A percentile compares a stretch with the other conserved stretches of the same genome.
phyloP scores from a whole-genome alignment of 1,284 basidiomycete genomes.

The Vanrija sp. region DNA sequence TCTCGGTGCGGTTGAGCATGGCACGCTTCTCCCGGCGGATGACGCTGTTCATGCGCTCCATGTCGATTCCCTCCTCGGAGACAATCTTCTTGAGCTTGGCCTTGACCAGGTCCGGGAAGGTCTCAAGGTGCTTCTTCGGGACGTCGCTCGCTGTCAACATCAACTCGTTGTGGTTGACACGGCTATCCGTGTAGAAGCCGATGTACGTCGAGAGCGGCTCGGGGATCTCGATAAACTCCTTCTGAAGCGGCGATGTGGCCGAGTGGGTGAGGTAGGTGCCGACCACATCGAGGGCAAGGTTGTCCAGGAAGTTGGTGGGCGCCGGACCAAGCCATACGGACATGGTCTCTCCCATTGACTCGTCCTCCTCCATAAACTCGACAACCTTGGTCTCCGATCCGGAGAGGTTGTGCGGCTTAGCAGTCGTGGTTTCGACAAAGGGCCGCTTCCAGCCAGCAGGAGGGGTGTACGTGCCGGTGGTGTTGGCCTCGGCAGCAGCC shows the following conservation, averaged over 20 bases:
- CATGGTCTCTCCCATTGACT: constrained; percentile 83
- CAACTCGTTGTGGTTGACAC: constrained; percentile 71
- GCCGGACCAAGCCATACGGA: constrained; percentile 76
- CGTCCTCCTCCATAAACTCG: constrained; percentile 97
- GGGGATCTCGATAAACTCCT: constrained; percentile 89
- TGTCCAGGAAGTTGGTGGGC: constrained; percentile 67
- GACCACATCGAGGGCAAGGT: constrained; percentile 80
- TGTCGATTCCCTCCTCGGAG: constrained; percentile 71
- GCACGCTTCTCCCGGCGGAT: constrained; percentile 85
- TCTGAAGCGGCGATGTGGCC: constrained; percentile 82
- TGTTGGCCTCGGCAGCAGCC: constrained; percentile 30
- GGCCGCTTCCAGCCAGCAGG: constrained; percentile 86
- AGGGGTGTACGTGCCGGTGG: constrained; percentile 51
- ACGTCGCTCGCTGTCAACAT: constrained; percentile 79
- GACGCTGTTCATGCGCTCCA: constrained; percentile 84
- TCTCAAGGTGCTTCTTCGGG: constrained; percentile 70
- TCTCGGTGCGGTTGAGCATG: constrained; percentile 48
- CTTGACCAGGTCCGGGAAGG: constrained; percentile 67
- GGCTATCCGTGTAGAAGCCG: constrained; percentile 72
- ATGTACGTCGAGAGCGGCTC: constrained; percentile 84
- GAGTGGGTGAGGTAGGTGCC: constrained; percentile 87
- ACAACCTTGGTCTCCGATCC: constrained; percentile 59
- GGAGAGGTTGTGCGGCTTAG: constrained; percentile 58
- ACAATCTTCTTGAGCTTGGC: constrained; percentile 68
- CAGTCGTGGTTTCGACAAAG: constrained; percentile 83